Evolutionary conservation across 495 filamentous ascomycete species (phyloP), one percentile per base, ranked within the genome.

Genomic region (Penicillium turbatum): DNA sequence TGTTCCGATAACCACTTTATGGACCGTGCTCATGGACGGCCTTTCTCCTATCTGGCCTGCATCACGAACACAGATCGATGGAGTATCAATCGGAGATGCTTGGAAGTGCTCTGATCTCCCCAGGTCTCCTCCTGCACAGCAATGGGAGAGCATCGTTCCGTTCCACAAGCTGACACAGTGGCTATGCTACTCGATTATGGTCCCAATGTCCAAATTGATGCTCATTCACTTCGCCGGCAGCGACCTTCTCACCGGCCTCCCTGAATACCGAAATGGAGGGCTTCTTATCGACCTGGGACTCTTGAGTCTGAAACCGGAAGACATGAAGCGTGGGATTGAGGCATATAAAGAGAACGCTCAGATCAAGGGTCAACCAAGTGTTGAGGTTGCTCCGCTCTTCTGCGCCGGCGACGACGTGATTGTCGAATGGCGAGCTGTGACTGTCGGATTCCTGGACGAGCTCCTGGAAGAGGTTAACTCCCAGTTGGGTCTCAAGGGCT

Each of bases 121-220:
- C 1, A 71, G 69, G 19, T 84, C 82, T 3, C 83, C 88, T 15
- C 86, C 86, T 16, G 80, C 85, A 10, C 79, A 85, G 29, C 79
- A 85, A 0, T 97, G 93, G 95, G 92, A 98, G 64, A 87, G 81
- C 60, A 96, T 98, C 57, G 85, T 96, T 6, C 92, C 95, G 1
- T 86, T 87, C 69, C 86, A 89, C 70, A 89, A 89, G 63, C 75
- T 88, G 24, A 88, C 86, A 0, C 86, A 89, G 61, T 89, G 86
- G 86, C 78, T 88, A 13, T 82, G 81, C 57, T 87, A 86, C 68
- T 87, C 85, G 1, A 77, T 88, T 45, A 87, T 86, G 82, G 80
- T 83, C 5, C 85, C 85, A 0, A 86, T 88, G 81, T 78, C 75
- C 15, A 80, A 75, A 56, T 61, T 87, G 40, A 75, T 86, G 68